These are phyloP conservation scores for Aphanomyces astaci DNA, from an alignment of 352 stramenopile species.

Conservation along the genomic window DNA sequence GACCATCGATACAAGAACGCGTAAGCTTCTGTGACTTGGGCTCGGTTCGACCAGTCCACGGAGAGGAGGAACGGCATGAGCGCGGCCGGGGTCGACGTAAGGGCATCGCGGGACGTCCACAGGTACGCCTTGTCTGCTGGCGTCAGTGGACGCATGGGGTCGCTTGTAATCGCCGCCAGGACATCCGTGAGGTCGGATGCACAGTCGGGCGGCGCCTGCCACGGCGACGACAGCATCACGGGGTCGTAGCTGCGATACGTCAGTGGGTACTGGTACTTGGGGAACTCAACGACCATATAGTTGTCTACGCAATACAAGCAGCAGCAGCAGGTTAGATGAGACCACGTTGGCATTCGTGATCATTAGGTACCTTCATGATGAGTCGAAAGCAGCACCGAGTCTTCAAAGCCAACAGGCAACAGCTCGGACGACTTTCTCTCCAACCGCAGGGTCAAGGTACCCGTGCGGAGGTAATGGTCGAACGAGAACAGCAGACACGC, in stretches of 20 bases:
- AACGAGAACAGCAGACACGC: constrained; percentile 12
- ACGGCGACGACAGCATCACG: neutral
- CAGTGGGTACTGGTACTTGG: neutral
- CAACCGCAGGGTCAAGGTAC: neutral
- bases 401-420: constrained; percentile 15
- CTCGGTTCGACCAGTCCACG: constrained; percentile 72
- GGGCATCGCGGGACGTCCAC: constrained; percentile 48
- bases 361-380: neutral
- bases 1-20: constrained; percentile 66
- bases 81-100: constrained; percentile 53
- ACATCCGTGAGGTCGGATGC: constrained; percentile 31
- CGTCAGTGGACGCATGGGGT: constrained; percentile 59
- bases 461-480: constrained; percentile 14
- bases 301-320: neutral
- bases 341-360: no score
- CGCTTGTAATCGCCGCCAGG: constrained; percentile 41
- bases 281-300: constrained; percentile 5
- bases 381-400: neutral
- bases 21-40: constrained; percentile 77
- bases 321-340: no score
- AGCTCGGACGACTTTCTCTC: neutral
- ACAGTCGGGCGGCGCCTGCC: neutral
- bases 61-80: constrained; percentile 80
- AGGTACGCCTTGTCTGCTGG: constrained; percentile 56
- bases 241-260: constrained; percentile 17